These are phyloP conservation scores for Albatrellus sp. DNA, from an alignment of 1,284 basidiomycete species.

Conservation along the genomic window DNA sequence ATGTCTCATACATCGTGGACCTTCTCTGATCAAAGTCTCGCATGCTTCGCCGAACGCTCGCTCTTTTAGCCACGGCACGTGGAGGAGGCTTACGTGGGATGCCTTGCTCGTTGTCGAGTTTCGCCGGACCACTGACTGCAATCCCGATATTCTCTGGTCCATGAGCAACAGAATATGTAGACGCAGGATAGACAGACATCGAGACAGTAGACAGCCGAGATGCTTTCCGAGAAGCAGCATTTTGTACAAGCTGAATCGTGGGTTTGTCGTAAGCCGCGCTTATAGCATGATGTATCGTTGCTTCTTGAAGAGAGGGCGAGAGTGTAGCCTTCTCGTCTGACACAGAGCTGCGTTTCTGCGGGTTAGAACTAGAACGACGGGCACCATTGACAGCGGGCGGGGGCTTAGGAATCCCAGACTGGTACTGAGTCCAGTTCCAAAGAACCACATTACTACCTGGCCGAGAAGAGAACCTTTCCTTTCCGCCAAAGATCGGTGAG, in stretches of 20 bases:
- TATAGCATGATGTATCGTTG: conserved; percentile 6
- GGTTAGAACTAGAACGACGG: not conserved
- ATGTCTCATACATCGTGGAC: conserved; percentile 10
- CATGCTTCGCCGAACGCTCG: conserved; percentile 16
- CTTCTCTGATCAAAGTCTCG: conserved; percentile 10
- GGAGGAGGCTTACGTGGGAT: conserved; percentile 11
- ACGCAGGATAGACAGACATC: conserved; percentile 37
- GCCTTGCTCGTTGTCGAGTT: not conserved
- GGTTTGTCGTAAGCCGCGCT: conserved; percentile 4
- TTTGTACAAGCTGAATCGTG: conserved; percentile 20
- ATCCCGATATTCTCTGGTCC: conserved; percentile 26
- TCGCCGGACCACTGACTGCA: conserved; percentile 18
- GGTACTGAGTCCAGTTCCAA: conserved; percentile 55
- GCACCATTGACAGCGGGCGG: conserved; percentile 13
- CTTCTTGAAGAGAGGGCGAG: conserved; percentile 10
- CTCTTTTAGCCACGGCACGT: conserved; percentile 14
- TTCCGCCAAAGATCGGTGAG: conserved; percentile 65
- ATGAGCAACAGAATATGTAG: conserved; percentile 23
- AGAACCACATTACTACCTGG: conserved; percentile 27
- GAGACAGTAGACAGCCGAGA: conserved; percentile 40
- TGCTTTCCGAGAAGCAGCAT: conserved; percentile 23
- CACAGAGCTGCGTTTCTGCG: conserved; percentile 3
- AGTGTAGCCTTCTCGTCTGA: not conserved
- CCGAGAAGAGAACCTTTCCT: conserved; percentile 44
- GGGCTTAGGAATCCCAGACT: conserved; percentile 23